A percentile compares a stretch with the other conserved stretches of the same genome.
Conservation (phyloP, 2,329 filamentous ascomycete genomes). For the Apiospora malaysiana region DNA sequence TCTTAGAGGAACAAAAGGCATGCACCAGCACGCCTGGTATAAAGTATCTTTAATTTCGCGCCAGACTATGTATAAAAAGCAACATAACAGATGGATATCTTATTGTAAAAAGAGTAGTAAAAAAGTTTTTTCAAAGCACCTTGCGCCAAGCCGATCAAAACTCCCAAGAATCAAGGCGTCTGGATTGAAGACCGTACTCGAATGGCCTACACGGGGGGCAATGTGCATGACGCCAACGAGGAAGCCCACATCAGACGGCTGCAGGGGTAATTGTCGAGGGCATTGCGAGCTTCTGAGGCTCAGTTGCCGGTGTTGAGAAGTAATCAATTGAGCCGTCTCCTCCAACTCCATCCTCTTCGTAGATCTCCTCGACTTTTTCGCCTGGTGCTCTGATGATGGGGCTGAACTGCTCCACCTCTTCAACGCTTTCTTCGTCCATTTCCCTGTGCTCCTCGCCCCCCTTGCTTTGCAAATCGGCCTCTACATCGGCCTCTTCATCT, state of each 20-base stretch:
- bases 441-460: constrained; percentile 8
- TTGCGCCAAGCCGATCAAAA: constrained; percentile 12
- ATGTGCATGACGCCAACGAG: neutral
- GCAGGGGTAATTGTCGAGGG: neutral
- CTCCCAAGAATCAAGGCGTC: neutral
- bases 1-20: neutral
- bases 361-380: constrained; percentile 40
- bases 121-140: constrained; percentile 15
- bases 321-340: neutral
- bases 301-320: neutral
- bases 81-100: constrained; percentile 22
- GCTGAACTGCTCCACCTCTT: constrained; percentile 43
- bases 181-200: neutral
- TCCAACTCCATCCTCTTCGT: constrained; percentile 25
- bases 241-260: neutral
- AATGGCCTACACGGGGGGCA: neutral
- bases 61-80: constrained; percentile 14
- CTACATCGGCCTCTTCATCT: constrained; percentile 57
- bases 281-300: neutral
- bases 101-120: constrained; percentile 12
- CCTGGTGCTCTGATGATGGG: constrained; percentile 37
- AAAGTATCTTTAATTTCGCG: neutral
- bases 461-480: constrained; percentile 24
- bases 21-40: constrained; percentile 13
- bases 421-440: constrained; percentile 37